Percentiles rank a stretch among this genome's conserved stretches.
Evolutionary conservation across 73 alveolate species (phyloP).

Genomic region (Tetrahymena malaccensis): DNA sequence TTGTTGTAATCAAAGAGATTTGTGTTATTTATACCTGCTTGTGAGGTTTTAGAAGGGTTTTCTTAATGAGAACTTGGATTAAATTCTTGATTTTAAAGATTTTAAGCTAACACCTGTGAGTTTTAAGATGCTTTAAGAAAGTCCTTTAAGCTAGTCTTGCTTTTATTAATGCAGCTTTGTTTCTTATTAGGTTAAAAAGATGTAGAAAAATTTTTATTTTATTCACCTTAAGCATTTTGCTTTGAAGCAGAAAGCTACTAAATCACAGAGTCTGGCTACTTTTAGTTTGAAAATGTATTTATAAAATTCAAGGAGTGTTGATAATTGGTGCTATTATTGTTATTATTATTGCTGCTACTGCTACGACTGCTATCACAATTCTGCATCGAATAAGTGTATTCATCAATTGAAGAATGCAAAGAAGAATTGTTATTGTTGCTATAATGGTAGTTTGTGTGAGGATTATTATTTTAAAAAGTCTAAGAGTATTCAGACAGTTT

Average conservation of each 20-base stretch:
- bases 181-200: background rate
- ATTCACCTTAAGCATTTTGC: background rate
- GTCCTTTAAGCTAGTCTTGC: background rate
- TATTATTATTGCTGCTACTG: background rate
- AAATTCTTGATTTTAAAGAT: background rate
- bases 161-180: background rate
- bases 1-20: background rate
- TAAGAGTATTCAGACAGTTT: background rate
- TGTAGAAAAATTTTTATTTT: background rate
- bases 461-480: background rate
- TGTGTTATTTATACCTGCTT: background rate
- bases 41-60: background rate
- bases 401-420: background rate
- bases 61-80: background rate
- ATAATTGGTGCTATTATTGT: background rate
- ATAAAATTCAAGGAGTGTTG: background rate
- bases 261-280: background rate
- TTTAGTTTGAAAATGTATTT: background rate
- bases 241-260: background rate
- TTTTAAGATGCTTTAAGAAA: background rate
- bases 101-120: background rate
- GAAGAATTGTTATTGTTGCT: background rate
- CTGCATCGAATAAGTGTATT: background rate
- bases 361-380: background rate
- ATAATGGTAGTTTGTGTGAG: background rate